A percentile compares a stretch with the other conserved stretches of the same genome.
Conservation (phyloP, 1,139 yeast species). For the Candida sanyaensis region DNA sequence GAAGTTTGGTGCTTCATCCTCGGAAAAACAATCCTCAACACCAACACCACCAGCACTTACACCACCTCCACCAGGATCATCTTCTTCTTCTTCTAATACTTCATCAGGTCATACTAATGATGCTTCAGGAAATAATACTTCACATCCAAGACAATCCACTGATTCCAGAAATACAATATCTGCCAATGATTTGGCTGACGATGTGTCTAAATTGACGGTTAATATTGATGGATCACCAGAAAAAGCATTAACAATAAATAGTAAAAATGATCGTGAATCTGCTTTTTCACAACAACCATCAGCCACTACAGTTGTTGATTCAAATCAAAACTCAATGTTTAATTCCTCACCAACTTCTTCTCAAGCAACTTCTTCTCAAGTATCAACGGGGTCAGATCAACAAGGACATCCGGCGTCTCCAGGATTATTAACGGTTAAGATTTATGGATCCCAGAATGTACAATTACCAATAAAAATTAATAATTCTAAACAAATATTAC, state of each 20-base stretch:
- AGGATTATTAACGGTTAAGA: conserved; percentile 70
- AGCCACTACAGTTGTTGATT: conserved; percentile 6
- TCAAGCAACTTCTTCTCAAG: conserved; percentile 10
- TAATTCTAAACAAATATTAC: conserved; percentile 52
- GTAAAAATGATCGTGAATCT: conserved; percentile 5
- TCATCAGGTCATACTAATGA: conserved; percentile 1
- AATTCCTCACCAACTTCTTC: conserved; percentile 10
- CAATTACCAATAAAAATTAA: conserved; percentile 62
- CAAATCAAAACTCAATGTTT: conserved; percentile 9
- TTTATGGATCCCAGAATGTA: conserved; percentile 62
- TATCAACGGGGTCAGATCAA: conserved; percentile 7
- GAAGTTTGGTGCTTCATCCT: conserved; percentile 39
- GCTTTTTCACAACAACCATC: conserved; percentile 10
- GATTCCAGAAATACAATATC: conserved; percentile 31
- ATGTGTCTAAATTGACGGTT: conserved; percentile 29
- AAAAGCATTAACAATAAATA: conserved; percentile 3
- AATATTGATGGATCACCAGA: conserved; percentile 12
- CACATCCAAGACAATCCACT: conserved; percentile 26
- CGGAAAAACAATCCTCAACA: conserved; percentile 14
- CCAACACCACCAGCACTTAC: conserved; percentile 7
- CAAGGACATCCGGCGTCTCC: conserved; percentile 37
- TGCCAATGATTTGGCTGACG: conserved; percentile 25
- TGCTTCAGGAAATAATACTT: conserved; percentile 4
- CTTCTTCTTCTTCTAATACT: conserved; percentile 10
- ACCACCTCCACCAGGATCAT: conserved; percentile 11